A percentile compares a stretch with the other conserved stretches of the same genome.
Evolutionary conservation across 2,329 filamentous ascomycete species (phyloP).

Genomic region (Fusarium musae): DNA sequence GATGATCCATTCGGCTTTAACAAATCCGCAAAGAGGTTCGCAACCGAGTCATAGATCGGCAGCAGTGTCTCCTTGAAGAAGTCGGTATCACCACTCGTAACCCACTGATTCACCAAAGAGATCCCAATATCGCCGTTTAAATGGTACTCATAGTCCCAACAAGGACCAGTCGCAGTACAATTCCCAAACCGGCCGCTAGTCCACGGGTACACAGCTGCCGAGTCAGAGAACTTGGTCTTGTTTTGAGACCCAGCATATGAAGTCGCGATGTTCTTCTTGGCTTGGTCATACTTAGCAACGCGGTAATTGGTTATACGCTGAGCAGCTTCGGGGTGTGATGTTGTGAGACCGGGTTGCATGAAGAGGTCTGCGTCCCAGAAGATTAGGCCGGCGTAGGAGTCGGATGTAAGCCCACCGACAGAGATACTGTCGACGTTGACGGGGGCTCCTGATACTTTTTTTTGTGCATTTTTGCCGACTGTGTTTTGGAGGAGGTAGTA

Average conservation of each 20-base stretch:
- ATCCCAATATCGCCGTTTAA: neutral
- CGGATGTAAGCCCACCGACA: neutral
- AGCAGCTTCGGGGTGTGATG: neutral
- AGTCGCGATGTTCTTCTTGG: neutral
- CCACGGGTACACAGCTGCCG: conserved; percentile 6
- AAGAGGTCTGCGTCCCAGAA: conserved; percentile 14
- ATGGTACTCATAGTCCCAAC: conserved; percentile 12
- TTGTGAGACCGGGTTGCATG: conserved; percentile 6
- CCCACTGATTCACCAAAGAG: conserved; percentile 1
- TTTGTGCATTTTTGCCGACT: neutral
- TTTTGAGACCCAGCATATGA: neutral
- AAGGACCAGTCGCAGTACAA: conserved; percentile 5
- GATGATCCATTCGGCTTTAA: neutral
- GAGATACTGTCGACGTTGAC: conserved; percentile 11
- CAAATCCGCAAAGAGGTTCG: neutral
- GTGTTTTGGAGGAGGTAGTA: conserved; percentile 5
- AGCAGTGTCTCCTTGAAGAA: neutral
- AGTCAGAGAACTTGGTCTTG: neutral
- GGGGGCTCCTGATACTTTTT: neutral
- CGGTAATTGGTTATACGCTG: conserved; percentile 9
- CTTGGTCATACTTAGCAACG: neutral
- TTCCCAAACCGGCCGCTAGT: neutral
- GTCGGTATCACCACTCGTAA: neutral
- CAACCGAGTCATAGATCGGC: neutral
- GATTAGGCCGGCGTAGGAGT: neutral